Percentiles rank a stretch among this genome's conserved stretches.
These are phyloP conservation scores for Penicillium manginii DNA, from an alignment of 495 filamentous ascomycete species.

Conservation along the genomic window DNA sequence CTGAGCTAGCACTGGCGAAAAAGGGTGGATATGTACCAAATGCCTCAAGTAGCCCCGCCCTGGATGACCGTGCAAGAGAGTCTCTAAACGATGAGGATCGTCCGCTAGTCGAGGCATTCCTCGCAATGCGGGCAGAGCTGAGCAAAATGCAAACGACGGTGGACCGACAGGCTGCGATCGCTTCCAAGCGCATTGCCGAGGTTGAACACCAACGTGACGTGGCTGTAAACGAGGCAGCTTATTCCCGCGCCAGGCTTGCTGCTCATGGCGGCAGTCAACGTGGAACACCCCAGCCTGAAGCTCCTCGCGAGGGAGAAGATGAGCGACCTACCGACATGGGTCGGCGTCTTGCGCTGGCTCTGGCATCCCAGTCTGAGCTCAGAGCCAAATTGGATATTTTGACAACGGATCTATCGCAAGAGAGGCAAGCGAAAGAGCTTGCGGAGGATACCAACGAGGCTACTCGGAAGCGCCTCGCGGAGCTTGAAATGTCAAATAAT, in stretches of 20 bases:
- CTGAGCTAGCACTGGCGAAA: conserved; percentile 85
- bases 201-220: conserved; percentile 91
- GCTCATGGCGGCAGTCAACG: conserved; percentile 74
- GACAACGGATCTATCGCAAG: conserved; percentile 72
- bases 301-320: conserved; percentile 57
- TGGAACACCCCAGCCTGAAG: conserved; percentile 72
- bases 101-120: conserved; percentile 87
- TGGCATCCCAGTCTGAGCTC: conserved; percentile 77
- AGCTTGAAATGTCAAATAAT: conserved; percentile 84
- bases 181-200: conserved; percentile 88
- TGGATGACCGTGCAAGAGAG: conserved; percentile 77
- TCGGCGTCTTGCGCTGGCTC: conserved; percentile 76
- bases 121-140: conserved; percentile 86
- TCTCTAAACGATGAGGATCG: conserved; percentile 87
- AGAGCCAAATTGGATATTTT: conserved; percentile 69
- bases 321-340: conserved; percentile 79
- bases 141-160: conserved; percentile 77
- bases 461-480: conserved; percentile 78
- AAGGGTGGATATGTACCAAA: conserved; percentile 85
- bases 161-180: conserved; percentile 79
- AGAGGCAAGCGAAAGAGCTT: conserved; percentile 75
- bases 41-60: conserved; percentile 67
- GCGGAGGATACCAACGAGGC: conserved; percentile 88
- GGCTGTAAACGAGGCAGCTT: conserved; percentile 88
- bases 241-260: conserved; percentile 90